Conservation (phyloP, 768 basidiomycete species). For the Tylopilus sp. region DNA sequence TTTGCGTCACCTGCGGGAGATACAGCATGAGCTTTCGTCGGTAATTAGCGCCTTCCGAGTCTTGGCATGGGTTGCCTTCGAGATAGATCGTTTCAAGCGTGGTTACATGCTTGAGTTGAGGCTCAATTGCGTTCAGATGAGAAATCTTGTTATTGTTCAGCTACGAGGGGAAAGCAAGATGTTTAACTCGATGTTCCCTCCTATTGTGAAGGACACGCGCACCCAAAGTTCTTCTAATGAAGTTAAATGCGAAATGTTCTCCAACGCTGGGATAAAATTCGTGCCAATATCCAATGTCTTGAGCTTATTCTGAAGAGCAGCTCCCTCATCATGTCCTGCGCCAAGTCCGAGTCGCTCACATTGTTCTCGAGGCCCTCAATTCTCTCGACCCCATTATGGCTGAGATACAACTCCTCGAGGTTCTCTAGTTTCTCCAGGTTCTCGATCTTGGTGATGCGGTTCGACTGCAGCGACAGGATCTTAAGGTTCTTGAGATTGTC, state of each 20-base stretch:
- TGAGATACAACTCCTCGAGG: slow-evolving; percentile 89
- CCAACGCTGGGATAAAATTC: slow-evolving; percentile 77
- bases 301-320: slow-evolving; percentile 49
- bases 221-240: slow-evolving; percentile 95
- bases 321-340: not conserved
- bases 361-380: slow-evolving; percentile 86
- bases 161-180: slow-evolving; percentile 39
- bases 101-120: slow-evolving; percentile 55
- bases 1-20: slow-evolving; percentile 85
- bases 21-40: slow-evolving; percentile 86
- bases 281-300: slow-evolving; percentile 84
- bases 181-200: not conserved
- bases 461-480: slow-evolving; percentile 90
- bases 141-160: slow-evolving; percentile 85
- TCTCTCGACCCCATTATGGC: slow-evolving; percentile 84
- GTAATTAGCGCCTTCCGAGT: slow-evolving; percentile 70
- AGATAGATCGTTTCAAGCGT: slow-evolving; percentile 88
- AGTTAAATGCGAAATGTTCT: slow-evolving; percentile 75
- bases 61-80: slow-evolving; percentile 92
- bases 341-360: slow-evolving; percentile 40
- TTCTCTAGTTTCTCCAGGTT: slow-evolving; percentile 66
- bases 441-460: slow-evolving; percentile 87
- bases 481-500: slow-evolving; percentile 65
- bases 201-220: slow-evolving; percentile 16
- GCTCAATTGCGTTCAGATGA: slow-evolving; percentile 62